phyloP scores from a whole-genome alignment of 176 grass and related monocot species.

The maize (Zea mays) region DNA sequence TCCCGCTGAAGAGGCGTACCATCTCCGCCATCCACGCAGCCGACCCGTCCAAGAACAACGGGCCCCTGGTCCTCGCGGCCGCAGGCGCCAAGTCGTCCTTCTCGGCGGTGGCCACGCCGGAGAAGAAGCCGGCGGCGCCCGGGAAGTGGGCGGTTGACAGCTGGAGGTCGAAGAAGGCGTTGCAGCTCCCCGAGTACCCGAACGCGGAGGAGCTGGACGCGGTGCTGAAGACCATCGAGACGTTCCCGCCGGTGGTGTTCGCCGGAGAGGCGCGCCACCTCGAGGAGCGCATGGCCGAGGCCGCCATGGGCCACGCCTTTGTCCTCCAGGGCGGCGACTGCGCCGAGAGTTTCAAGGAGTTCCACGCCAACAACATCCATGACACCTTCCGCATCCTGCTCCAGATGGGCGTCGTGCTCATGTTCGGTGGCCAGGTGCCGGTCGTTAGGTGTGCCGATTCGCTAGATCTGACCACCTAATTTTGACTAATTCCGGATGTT shows the following conservation, averaged over 20 bases:
- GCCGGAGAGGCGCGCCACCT: slow-evolving; percentile 85
- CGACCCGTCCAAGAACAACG: no score
- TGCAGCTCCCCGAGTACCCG: slow-evolving; percentile 93
- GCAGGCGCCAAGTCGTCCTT: no score
- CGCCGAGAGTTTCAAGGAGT: slow-evolving; percentile 99
- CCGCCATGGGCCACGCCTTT: slow-evolving; percentile 84
- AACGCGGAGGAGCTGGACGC: slow-evolving; percentile 69
- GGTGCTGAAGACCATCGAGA: slow-evolving; percentile 86
- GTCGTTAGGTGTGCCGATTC: no score
- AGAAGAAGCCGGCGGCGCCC: slow-evolving; percentile 3
- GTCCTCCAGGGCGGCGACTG: slow-evolving; percentile 93
- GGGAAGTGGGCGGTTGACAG: slow-evolving; percentile 73
- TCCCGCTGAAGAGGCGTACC: no score
- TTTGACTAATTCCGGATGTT: no score
- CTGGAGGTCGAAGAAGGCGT: slow-evolving; percentile 84
- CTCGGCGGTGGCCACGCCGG: slow-evolving; percentile 21
- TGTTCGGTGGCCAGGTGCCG: slow-evolving; percentile 95
- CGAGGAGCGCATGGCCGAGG: slow-evolving; percentile 84
- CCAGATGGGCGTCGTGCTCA: slow-evolving; percentile 96
- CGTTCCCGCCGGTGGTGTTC: slow-evolving; percentile 89
- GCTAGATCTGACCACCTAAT: no score
- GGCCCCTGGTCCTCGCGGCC: no score
- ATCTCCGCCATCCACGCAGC: no score
- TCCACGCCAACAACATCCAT: slow-evolving; percentile 92
- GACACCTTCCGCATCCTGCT: slow-evolving; percentile 96